Conservation (phyloP, 345 rosid species). For the Lepidium aucheri region DNA sequence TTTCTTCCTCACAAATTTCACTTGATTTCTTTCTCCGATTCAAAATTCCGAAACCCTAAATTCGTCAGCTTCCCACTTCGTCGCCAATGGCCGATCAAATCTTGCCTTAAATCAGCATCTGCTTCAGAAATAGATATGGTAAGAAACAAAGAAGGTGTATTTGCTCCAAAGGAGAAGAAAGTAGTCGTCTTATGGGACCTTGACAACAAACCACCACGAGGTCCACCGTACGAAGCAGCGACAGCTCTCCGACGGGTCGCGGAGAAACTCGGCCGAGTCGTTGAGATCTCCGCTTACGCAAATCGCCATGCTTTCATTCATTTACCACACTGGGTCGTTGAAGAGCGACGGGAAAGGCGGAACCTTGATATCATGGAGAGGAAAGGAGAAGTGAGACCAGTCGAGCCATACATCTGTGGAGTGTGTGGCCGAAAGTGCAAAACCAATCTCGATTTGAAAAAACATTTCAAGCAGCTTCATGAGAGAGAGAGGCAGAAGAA, state of each 20-base stretch:
- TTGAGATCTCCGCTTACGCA: slow-evolving; percentile 83
- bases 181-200: slow-evolving; percentile 93
- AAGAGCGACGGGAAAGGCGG: slow-evolving; percentile 57
- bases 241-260: slow-evolving; percentile 51
- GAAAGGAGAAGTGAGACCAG: slow-evolving; percentile 34
- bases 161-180: slow-evolving; percentile 52
- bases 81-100: slow-evolving; percentile 14
- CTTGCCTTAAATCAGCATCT: slow-evolving; percentile 27
- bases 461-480: slow-evolving; percentile 83
- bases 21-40: slow-evolving; percentile 18
- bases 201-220: slow-evolving; percentile 91
- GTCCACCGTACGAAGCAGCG: slow-evolving; percentile 75
- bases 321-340: slow-evolving; percentile 63
- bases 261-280: slow-evolving; percentile 52
- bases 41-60: not conserved
- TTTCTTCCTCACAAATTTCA: slow-evolving; percentile 15
- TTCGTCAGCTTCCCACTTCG: not conserved
- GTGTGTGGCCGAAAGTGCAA: slow-evolving; percentile 86
- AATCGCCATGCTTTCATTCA: slow-evolving; percentile 87
- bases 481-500: slow-evolving; percentile 87
- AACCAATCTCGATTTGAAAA: slow-evolving; percentile 72
- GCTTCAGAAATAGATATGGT: slow-evolving; percentile 78
- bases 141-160: slow-evolving; percentile 58
- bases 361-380: slow-evolving; percentile 59
- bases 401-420: slow-evolving; percentile 48